These are phyloP conservation scores for Aspergillus nanangensis DNA, from an alignment of 495 filamentous ascomycete species.

Conservation along the genomic window DNA sequence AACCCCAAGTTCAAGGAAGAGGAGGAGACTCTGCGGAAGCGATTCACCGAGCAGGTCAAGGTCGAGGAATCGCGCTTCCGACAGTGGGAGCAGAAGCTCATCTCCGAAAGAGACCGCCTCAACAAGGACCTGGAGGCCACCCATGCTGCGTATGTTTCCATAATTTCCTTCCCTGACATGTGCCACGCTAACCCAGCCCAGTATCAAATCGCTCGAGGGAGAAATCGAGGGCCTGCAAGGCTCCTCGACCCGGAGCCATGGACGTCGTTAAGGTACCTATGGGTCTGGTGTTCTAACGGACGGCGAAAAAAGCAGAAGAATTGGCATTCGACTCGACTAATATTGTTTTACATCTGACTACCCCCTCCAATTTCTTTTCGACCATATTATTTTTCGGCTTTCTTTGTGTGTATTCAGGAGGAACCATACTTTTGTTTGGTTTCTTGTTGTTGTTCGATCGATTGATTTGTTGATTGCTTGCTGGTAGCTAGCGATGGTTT, in stretches of 20 bases:
- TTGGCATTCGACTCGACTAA: conserved; percentile 28
- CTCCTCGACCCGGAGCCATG: conserved; percentile 86
- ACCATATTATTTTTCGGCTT: conserved; percentile 18
- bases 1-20: conserved; percentile 99
- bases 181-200: conserved; percentile 30
- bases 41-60: conserved; percentile 99
- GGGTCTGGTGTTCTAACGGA: conserved; percentile 16
- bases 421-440: conserved; percentile 6
- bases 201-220: conserved; percentile 90
- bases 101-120: conserved; percentile 92
- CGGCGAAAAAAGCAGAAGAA: conserved; percentile 27
- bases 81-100: conserved; percentile 99
- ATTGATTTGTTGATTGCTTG: conserved; percentile 34
- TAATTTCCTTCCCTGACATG: not conserved
- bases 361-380: conserved; percentile 26
- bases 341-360: conserved; percentile 37
- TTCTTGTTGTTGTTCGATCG: conserved; percentile 24
- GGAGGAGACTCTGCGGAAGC: conserved; percentile 94
- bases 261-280: conserved; percentile 69
- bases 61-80: conserved; percentile 98
- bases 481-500: conserved; percentile 49
- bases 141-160: conserved; percentile 71
- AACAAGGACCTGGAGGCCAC: conserved; percentile 99
- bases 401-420: conserved; percentile 14
- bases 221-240: conserved; percentile 94